phyloP scores from a whole-genome alignment of 768 basidiomycete genomes.

The Mycena haematopus region DNA sequence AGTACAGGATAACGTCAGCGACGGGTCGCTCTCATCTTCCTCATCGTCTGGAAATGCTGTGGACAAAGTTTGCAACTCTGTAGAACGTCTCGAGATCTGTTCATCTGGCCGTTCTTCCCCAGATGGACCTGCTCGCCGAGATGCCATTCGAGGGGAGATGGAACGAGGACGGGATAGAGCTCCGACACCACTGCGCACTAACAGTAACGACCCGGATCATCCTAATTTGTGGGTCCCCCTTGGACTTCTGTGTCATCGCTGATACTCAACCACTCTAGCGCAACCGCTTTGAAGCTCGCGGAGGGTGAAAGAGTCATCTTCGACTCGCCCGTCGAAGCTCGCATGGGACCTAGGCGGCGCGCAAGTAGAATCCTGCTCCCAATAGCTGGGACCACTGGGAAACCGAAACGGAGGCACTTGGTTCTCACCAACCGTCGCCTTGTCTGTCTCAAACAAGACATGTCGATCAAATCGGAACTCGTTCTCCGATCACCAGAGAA shows the following conservation, averaged over 20 bases:
- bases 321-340: constrained; percentile 59
- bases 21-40: constrained; percentile 14
- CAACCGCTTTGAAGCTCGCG: constrained; percentile 46
- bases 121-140: constrained; percentile 24
- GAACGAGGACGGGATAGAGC: constrained; percentile 60
- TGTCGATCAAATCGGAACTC: constrained; percentile 61
- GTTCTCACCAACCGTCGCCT: constrained; percentile 63
- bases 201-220: constrained; percentile 49
- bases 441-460: constrained; percentile 59
- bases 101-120: constrained; percentile 24
- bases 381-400: constrained; percentile 53
- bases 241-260: neutral
- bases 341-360: constrained; percentile 55
- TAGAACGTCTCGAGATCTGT: constrained; percentile 23
- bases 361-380: constrained; percentile 60
- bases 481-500: constrained; percentile 44
- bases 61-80: constrained; percentile 18
- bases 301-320: constrained; percentile 57
- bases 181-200: constrained; percentile 61
- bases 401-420: constrained; percentile 59
- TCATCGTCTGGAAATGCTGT: constrained; percentile 23
- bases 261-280: constrained; percentile 28
- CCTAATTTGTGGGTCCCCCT: constrained; percentile 50
- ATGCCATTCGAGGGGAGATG: constrained; percentile 25
- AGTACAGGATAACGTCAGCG: constrained; percentile 13